phyloP scores from a whole-genome alignment of 164 flowering plant genomes.

The Magnolia sinica region DNA sequence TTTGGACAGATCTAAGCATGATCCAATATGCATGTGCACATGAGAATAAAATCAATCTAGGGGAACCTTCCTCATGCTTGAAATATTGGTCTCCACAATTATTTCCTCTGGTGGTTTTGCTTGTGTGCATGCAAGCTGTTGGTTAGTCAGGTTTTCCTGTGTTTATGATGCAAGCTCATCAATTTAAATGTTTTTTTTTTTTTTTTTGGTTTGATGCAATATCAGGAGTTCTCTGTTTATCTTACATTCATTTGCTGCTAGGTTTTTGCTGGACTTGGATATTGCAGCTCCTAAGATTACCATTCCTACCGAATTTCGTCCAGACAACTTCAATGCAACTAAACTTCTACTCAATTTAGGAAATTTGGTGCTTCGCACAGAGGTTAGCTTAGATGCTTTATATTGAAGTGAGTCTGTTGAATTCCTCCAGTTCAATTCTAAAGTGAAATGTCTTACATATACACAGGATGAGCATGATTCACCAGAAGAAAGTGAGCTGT shows the following conservation, averaged over 20 bases:
- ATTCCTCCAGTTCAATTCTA: not conserved
- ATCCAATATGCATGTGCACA: no score
- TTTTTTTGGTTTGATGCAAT: not conserved
- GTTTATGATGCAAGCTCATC: not conserved
- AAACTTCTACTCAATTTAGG: slow-evolving; percentile 94
- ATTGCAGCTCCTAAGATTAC: slow-evolving; percentile 98
- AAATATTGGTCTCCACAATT: no score
- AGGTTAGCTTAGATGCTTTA: slow-evolving; percentile 38
- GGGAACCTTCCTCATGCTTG: no score
- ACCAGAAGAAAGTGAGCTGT: slow-evolving; percentile 52
- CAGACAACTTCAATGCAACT: slow-evolving; percentile 64
- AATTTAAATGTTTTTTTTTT: not conserved
- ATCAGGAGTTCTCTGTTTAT: not conserved
- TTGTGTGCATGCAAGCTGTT: not conserved
- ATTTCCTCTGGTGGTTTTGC: not conserved
- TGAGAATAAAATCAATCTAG: no score
- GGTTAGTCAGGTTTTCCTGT: not conserved
- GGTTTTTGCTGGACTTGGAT: slow-evolving; percentile 92
- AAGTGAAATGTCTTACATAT: slow-evolving; percentile 5
- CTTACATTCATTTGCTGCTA: slow-evolving; percentile 25
- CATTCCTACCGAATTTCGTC: slow-evolving; percentile 81
- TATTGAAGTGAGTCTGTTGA: slow-evolving; percentile 1
- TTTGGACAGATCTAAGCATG: no score
- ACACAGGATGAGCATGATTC: slow-evolving; percentile 69
- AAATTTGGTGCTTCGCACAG: slow-evolving; percentile 67